These are phyloP conservation scores for Eudorina sp. DNA, from an alignment of 139 green algal species.

Conservation along the genomic window DNA sequence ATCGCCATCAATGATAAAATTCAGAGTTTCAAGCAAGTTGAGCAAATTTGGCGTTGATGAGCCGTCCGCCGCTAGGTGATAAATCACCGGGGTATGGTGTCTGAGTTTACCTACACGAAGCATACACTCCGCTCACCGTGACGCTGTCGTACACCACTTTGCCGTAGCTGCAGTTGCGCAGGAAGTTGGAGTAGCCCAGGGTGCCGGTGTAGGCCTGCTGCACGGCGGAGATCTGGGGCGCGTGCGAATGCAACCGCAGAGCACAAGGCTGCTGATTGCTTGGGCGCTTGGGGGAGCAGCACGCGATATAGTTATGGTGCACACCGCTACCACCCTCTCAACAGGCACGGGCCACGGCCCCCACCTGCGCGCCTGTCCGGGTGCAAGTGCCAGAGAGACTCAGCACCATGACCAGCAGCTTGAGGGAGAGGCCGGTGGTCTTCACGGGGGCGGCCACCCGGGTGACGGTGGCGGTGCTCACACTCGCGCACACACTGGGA, in stretches of 20 bases:
- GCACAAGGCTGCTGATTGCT: neutral
- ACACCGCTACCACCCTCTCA: neutral
- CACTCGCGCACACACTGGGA: neutral
- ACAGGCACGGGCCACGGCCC: neutral
- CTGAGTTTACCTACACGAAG: too few relatives aligned
- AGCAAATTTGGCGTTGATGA: too few relatives aligned
- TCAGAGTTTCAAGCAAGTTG: too few relatives aligned
- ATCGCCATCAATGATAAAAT: too few relatives aligned
- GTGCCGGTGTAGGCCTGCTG: neutral
- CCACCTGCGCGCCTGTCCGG: neutral
- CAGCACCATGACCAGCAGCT: neutral
- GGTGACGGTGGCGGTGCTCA: neutral
- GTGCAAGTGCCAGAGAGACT: neutral
- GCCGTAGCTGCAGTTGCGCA: slow-evolving; percentile 13
- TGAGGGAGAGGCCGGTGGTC: neutral
- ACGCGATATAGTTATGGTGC: too few relatives aligned
- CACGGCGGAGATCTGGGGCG: neutral
- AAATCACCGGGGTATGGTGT: too few relatives aligned
- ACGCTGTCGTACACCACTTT: neutral
- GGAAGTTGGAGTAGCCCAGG: neutral
- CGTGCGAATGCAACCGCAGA: neutral
- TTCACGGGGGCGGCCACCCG: neutral
- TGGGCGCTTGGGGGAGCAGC: neutral
- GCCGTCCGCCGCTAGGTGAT: too few relatives aligned
- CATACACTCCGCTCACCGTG: neutral